Evolutionary conservation across 2,329 filamentous ascomycete genomes (phyloP), one percentile per base, ranked within the genome.

Genomic region (Diaporthe sp.): DNA sequence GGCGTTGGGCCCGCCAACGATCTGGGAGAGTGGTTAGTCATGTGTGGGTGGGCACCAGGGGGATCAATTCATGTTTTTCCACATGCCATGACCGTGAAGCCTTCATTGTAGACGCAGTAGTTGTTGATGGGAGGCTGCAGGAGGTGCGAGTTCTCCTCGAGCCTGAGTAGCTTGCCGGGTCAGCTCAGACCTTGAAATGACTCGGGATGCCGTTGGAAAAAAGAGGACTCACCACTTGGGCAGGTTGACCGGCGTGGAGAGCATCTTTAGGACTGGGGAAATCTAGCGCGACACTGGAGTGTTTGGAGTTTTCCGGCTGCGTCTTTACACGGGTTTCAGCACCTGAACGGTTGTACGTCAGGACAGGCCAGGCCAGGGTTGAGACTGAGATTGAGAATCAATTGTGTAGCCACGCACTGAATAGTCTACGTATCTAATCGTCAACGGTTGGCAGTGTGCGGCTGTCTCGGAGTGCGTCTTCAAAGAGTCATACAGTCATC

Each of bases 101-200:
- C 90, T 73, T 94, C 90, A 83, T 98, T 94, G 87, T 98, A 98
- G 81, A 98, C 95, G 86, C 96, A 98, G 88, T 97, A 97, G 87
- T 98, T 98, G 87, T 98, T 98, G 82, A 98, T 93, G 1, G 97
- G 97, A 0, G 97, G 97, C 84, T 98, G 92, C 75, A 98, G 91
- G 77, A 98, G 92, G 83, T 98, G 96, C 0, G 94, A 93, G 85
- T 98, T 98, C 83, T 96, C 91, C 81, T 95, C 90, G 55, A 99
- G 92, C 96, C 96, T 76, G 68, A 65, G 75, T 53, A 25, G 51
- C 31, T 39, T n/a, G 19, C 22, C 25, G 10, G 44, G 67, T 72
- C 28, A 75, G 73, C 28, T 61, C 31, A 5, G 13, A 8, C 46
- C 19, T 28, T 2, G 9, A 22, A 22, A 81, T 80, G 78, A 49